Evolutionary conservation across 2,329 filamentous ascomycete species (phyloP).

Genomic region (Biscogniauxia sp.): DNA sequence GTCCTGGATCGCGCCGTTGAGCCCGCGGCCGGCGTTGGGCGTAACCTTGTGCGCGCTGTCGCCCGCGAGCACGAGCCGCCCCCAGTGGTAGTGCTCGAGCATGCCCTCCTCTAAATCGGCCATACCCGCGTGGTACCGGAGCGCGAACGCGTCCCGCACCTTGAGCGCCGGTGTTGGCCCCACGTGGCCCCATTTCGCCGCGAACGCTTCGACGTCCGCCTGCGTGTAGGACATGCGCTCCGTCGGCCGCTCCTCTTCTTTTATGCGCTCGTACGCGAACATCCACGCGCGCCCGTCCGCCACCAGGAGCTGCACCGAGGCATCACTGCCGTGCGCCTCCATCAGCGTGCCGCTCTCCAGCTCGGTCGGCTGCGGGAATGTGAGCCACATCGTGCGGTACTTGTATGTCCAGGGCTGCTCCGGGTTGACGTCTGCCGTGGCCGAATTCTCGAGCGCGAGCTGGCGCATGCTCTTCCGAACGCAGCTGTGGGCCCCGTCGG

Average conservation of each 20-base stretch:
- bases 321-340: constrained; percentile 1
- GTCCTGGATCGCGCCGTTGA: constrained; percentile 3
- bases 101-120: constrained; percentile 18
- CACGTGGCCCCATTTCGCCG: constrained; percentile 7
- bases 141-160: constrained; percentile 9
- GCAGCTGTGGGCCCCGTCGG: constrained; percentile 17
- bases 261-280: constrained; percentile 18
- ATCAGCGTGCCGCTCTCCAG: constrained; percentile 1
- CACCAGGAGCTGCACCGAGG: constrained; percentile 8
- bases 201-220: constrained; percentile 7
- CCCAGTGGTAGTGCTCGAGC: constrained; percentile 14
- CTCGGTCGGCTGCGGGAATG: constrained; percentile 5
- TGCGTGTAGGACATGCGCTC: constrained; percentile 11
- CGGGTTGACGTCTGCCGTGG: constrained; percentile 3
- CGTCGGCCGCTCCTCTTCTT: constrained; percentile 3
- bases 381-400: constrained; percentile 14
- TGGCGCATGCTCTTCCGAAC: constrained; percentile 12
- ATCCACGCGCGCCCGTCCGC: constrained; percentile 8
- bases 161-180: background rate
- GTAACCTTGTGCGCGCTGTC: constrained; percentile 8
- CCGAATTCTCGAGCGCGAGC: constrained; percentile 6
- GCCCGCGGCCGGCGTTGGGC: constrained; percentile 1
- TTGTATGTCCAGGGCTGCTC: constrained; percentile 12
- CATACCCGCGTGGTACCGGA: constrained; percentile 11
- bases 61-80: constrained; percentile 3